phyloP scores from a whole-genome alignment of 257 asterid genomes.

The Fraxinus pennsylvanica region DNA sequence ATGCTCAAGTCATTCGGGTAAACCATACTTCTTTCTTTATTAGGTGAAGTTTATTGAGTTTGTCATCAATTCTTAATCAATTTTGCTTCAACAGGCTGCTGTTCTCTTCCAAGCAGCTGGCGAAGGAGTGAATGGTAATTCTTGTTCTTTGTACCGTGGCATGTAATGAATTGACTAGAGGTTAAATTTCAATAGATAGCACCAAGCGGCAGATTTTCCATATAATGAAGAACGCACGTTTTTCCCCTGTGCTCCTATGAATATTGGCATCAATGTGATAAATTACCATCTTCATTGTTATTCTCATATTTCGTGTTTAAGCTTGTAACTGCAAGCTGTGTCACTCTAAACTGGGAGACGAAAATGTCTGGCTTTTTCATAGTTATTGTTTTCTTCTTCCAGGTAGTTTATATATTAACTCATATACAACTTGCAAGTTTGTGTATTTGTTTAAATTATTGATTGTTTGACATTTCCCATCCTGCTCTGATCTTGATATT shows the following conservation, averaged over 20 bases:
- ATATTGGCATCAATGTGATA: background rate
- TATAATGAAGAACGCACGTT: background rate
- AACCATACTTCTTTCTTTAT: slow-evolving; percentile 23
- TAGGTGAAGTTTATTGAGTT: slow-evolving; percentile 5
- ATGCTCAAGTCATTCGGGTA: slow-evolving; percentile 97
- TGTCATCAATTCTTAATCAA: slow-evolving; percentile 26
- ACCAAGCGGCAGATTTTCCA: background rate
- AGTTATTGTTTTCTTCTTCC: background rate
- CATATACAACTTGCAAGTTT: background rate
- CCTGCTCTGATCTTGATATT: background rate
- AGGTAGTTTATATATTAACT: background rate
- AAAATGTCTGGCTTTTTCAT: background rate
- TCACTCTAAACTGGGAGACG: background rate
- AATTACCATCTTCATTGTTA: background rate
- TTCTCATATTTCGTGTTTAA: background rate
- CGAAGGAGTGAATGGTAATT: slow-evolving; percentile 51
- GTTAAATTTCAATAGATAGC: background rate
- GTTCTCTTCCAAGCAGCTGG: slow-evolving; percentile 88
- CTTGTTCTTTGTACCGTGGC: background rate
- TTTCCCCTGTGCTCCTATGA: background rate
- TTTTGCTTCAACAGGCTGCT: slow-evolving; percentile 68
- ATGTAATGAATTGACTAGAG: background rate
- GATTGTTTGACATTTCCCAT: background rate
- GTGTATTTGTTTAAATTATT: background rate
- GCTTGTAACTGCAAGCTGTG: background rate